Conservation (phyloP, 345 rosid species). For the Salix koriyanagi region DNA sequence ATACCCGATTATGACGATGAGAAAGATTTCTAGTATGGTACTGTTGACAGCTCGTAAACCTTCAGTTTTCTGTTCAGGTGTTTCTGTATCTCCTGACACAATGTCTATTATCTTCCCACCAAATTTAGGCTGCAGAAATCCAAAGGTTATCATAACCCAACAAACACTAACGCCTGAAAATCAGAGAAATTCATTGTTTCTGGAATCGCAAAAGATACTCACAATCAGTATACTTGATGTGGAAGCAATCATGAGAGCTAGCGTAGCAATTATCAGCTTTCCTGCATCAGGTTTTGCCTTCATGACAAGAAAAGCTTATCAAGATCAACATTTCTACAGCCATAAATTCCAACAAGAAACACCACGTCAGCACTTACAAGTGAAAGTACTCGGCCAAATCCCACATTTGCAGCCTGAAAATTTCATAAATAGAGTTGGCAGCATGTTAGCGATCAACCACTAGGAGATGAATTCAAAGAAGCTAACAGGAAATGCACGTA, state of each 20-base stretch:
- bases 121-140: conserved; percentile 41
- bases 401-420: neutral
- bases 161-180: neutral
- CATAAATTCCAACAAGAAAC: neutral
- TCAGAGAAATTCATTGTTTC: neutral
- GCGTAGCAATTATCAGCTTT: conserved; percentile 59
- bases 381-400: neutral
- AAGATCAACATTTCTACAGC: neutral
- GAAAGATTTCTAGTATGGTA: conserved; percentile 37
- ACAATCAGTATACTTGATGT: conserved; percentile 69
- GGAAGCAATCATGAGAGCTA: conserved; percentile 69
- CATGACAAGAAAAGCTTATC: neutral
- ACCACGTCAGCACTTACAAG: neutral
- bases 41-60: conserved; percentile 39
- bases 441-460: neutral
- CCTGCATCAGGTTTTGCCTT: conserved; percentile 87
- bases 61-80: conserved; percentile 36
- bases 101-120: conserved; percentile 49
- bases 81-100: conserved; percentile 37
- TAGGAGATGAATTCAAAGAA: neutral
- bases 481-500: neutral
- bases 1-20: conserved; percentile 41
- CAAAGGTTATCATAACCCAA: neutral
- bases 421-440: neutral
- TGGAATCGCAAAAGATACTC: conserved; percentile 17